Percentiles rank a stretch among this genome's conserved stretches.
These are phyloP conservation scores for Penicillium mononematosum DNA, from an alignment of 495 filamentous ascomycete species.

Conservation along the genomic window DNA sequence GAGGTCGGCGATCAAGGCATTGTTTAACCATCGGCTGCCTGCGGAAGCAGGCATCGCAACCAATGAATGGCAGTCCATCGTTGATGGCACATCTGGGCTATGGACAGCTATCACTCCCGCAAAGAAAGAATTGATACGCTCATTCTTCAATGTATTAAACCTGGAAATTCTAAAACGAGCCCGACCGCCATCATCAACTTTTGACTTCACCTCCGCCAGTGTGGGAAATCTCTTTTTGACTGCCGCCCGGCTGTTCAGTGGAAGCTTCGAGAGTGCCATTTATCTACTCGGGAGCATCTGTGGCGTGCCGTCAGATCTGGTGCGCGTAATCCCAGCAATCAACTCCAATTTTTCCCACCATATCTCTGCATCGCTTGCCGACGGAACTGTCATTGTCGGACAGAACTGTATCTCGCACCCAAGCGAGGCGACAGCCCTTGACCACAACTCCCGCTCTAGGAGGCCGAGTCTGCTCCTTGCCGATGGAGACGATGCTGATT, in stretches of 20 bases:
- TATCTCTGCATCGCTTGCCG: constrained; percentile 75
- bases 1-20: constrained; percentile 65
- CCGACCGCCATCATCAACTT: constrained; percentile 69
- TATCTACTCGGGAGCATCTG: constrained; percentile 82
- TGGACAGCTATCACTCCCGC: constrained; percentile 76
- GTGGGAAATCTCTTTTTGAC: constrained; percentile 96
- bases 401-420: constrained; percentile 94
- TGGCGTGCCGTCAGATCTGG: constrained; percentile 63
- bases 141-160: constrained; percentile 83
- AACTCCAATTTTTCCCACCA: constrained; percentile 93
- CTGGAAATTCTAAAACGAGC: constrained; percentile 87
- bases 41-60: constrained; percentile 41
- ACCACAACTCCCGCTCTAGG: constrained; percentile 31
- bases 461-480: constrained; percentile 42
- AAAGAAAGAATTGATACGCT: constrained; percentile 89
- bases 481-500: constrained; percentile 52
- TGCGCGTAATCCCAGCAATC: constrained; percentile 82
- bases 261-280: constrained; percentile 77
- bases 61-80: constrained; percentile 82
- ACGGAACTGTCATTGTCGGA: constrained; percentile 80
- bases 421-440: constrained; percentile 53
- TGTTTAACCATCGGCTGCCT: constrained; percentile 86
- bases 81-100: constrained; percentile 72
- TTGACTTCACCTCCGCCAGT: constrained; percentile 83
- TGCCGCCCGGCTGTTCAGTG: constrained; percentile 75